Evolutionary conservation across 2,329 filamentous ascomycete genomes (phyloP).

Genomic region (Erysiphe pulchra): DNA sequence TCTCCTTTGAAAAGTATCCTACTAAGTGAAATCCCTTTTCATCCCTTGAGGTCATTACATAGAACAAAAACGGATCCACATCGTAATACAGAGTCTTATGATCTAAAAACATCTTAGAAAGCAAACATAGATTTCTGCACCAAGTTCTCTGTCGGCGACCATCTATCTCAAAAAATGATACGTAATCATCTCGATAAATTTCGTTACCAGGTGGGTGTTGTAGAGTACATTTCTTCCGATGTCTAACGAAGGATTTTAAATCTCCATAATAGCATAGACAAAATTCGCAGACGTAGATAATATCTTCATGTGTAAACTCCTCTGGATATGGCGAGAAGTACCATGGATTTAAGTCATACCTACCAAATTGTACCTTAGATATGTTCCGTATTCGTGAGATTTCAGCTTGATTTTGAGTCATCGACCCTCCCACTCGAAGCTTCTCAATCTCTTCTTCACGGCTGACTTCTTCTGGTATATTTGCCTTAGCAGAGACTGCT

Average conservation of each 20-base stretch:
- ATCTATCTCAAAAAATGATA: constrained; percentile 95
- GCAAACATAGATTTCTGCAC: constrained; percentile 82
- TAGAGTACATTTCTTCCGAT: constrained; percentile 71
- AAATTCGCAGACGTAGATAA: constrained; percentile 94
- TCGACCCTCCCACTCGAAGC: constrained; percentile 75
- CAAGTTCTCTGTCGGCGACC: constrained; percentile 82
- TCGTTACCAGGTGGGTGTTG: constrained; percentile 92
- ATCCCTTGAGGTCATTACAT: constrained; percentile 80
- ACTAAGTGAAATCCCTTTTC: constrained; percentile 83
- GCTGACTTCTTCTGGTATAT: constrained; percentile 26
- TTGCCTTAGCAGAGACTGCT: constrained; percentile 11
- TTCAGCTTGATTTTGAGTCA: constrained; percentile 97
- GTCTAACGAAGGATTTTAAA: constrained; percentile 56
- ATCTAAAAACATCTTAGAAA: constrained; percentile 90
- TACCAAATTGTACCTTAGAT: constrained; percentile 80
- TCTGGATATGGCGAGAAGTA: constrained; percentile 97
- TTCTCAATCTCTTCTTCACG: constrained; percentile 91
- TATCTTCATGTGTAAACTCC: constrained; percentile 62
- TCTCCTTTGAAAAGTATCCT: constrained; percentile 99
- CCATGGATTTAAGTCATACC: constrained; percentile 83
- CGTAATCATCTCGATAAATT: constrained; percentile 81
- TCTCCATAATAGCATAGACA: constrained; percentile 80
- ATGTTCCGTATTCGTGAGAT: constrained; percentile 91
- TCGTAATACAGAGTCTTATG: constrained; percentile 99
- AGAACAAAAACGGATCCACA: constrained; percentile 96